Base-by-base conservation (phyloP, 176 grass and related monocot species). In the Triticum timopheevii region DNA sequence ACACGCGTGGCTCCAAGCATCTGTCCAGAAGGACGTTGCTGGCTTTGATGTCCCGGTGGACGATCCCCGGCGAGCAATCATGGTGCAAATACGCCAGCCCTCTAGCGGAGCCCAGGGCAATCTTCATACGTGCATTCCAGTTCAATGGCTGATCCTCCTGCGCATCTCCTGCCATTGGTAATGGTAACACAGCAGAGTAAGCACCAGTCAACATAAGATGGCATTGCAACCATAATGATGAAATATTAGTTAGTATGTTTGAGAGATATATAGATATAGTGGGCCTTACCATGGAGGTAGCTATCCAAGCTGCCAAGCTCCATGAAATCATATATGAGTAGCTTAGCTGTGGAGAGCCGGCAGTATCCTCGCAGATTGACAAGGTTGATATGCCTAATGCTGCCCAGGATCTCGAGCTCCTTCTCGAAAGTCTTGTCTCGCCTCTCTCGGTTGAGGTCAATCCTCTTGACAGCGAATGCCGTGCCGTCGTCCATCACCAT, bases 41-140 rank as follows among this genome's bases (percentile, higher is more conserved):
- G 15, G 97, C 93, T 86, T 99, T 99, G 35, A 99, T 96, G 66
- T 96, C 97, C 69, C 92, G 86, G 65, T 99, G 97, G 61, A 96
- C 87, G 11, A 99, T 99, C 35, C 88, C 92, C 11, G 97, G 97
- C 0, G 97, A 96, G 36, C 97, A 99, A 56, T 99, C 94, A 39
- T 99, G 94, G 82, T 99, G 97, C 77, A 99, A 24, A 84, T 99
- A 99, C 1, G 94, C 97, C 68, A 99, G 24, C 0, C 97, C 97
- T 66, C 94, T 65, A 19, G 97, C 97, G 0, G 97, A 96, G 0
- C 97, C 97, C 17, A 96, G 80, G 58, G 90, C 97, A 2, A 99
- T 99, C 70, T 96, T 99, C 97, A 99, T 99, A 1, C 94, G 90
- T 0, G 97, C 97, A 27, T 99, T 99, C 97, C 97, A 99, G 44